phyloP scores from a whole-genome alignment of 2,329 filamentous ascomycete genomes.

The Clarireedia monteithiana region DNA sequence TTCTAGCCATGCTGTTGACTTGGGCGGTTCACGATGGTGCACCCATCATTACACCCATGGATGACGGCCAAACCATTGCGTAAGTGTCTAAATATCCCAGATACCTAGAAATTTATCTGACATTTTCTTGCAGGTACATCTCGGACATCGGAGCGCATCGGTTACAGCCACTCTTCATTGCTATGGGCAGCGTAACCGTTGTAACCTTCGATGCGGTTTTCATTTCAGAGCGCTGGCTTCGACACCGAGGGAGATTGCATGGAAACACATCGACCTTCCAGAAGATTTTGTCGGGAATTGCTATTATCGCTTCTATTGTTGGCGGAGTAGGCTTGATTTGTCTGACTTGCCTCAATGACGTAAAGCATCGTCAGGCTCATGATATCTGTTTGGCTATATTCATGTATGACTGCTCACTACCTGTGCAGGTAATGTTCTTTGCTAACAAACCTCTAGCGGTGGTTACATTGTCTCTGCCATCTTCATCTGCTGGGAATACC shows the following conservation, averaged over 20 bases:
- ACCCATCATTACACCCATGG: conserved; percentile 52
- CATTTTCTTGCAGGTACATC: conserved; percentile 55
- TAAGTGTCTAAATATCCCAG: conserved; percentile 5
- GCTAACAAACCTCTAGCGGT: conserved; percentile 26
- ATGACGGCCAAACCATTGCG: conserved; percentile 43
- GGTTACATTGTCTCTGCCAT: conserved; percentile 82
- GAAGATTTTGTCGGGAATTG: conserved; percentile 51
- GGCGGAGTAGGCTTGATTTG: conserved; percentile 75
- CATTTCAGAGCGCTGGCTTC: conserved; percentile 71
- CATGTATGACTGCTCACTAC: conserved; percentile 14
- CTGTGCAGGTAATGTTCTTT: background rate
- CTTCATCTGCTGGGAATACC: conserved; percentile 86
- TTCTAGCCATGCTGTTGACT: conserved; percentile 29
- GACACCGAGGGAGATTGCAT: conserved; percentile 69
- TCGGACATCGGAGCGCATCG: conserved; percentile 52
- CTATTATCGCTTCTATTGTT: conserved; percentile 59
- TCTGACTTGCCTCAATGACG: conserved; percentile 75
- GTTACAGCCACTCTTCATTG: conserved; percentile 70
- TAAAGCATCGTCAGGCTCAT: conserved; percentile 56
- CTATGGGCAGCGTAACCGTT: conserved; percentile 60
- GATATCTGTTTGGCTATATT: conserved; percentile 72
- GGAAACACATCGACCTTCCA: conserved; percentile 58
- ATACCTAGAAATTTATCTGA: conserved; percentile 33
- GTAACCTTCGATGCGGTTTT: conserved; percentile 75
- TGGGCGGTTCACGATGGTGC: conserved; percentile 50